Base-by-base conservation (phyloP, 106 monocot genomes). In the Apostasia ramifera region DNA sequence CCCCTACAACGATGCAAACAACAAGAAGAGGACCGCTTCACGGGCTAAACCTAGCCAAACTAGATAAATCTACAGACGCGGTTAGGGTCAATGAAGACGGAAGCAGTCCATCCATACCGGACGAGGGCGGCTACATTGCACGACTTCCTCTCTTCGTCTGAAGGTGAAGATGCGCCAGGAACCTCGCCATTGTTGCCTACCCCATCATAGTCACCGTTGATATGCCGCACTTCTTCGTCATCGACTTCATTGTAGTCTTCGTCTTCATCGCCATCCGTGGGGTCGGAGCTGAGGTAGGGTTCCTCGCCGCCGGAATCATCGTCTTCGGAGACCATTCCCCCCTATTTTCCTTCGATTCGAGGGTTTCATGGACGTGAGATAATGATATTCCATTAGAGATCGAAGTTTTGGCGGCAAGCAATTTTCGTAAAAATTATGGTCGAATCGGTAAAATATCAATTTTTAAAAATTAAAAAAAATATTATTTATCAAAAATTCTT, bases 1-100 rank as follows among this genome's bases (percentile, higher is more conserved):
- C 92, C 97, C 62, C 97, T 98, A 77, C 58, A 66, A 83, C 11
- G 53, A 8, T 44, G 46, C 38, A 53, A 38, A 40, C 2, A 64
- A 61, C 38, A 13, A 13, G 8, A 66, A 7, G n/a, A 26, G 47
- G 6, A 66, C 4, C 2, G 13, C 6, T 15, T 2, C 6, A 40
- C 14, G 38, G 6, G 6, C 3, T 43, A 53, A 53, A 73, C 52
- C 61, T 40, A 72, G 4, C 1, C 72, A 47, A 15, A 46, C 41
- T 47, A n/a, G 4, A 13, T 55, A 47, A 39, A 52, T 13, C 52
- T 15, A 72, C 7, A 4, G 39, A 10, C 4, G 10, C 12, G 13
- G 8, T 41, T 26, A 47, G 50, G 49, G 5, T 66, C 1, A 1
- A 55, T 38, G 14, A 68, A 54, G 12, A 1, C 3, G 12, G 12